Evolutionary conservation across 192 early-diverging fungal genomes (phyloP).

Genomic region (Obelidium mucronatum): DNA sequence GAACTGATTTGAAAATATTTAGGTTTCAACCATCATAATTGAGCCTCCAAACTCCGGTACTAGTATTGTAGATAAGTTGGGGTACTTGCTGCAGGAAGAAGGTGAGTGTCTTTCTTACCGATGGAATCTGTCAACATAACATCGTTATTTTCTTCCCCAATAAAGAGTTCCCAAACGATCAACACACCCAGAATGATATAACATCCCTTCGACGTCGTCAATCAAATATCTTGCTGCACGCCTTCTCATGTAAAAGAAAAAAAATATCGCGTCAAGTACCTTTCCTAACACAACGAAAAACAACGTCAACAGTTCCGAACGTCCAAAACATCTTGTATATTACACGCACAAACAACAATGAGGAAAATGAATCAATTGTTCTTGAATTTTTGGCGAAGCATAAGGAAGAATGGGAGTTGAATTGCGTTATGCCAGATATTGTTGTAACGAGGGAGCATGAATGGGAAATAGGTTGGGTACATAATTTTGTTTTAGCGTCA

Average conservation of each 20-base stretch:
- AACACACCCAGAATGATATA: conserved; percentile 56
- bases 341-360: conserved; percentile 86
- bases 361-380: conserved; percentile 94
- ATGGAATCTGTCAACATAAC: background rate
- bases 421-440: conserved; percentile 56
- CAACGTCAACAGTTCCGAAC: conserved; percentile 65
- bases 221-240: conserved; percentile 75
- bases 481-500: conserved; percentile 22
- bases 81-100: conserved; percentile 79
- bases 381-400: conserved; percentile 62
- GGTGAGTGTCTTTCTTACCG: conserved; percentile 38
- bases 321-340: conserved; percentile 87
- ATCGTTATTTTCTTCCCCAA: conserved; percentile 43
- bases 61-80: conserved; percentile 85
- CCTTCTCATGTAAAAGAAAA: conserved; percentile 54
- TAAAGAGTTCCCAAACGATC: conserved; percentile 76
- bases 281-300: background rate
- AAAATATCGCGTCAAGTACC: background rate
- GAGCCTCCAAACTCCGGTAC: conserved; percentile 95
- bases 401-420: conserved; percentile 50
- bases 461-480: conserved; percentile 43
- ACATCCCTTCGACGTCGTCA: conserved; percentile 63
- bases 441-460: conserved; percentile 36
- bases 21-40: conserved; percentile 67
- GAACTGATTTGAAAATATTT: background rate